Conservation (phyloP, 768 basidiomycete genomes). For the Lactarius deliciosus region DNA sequence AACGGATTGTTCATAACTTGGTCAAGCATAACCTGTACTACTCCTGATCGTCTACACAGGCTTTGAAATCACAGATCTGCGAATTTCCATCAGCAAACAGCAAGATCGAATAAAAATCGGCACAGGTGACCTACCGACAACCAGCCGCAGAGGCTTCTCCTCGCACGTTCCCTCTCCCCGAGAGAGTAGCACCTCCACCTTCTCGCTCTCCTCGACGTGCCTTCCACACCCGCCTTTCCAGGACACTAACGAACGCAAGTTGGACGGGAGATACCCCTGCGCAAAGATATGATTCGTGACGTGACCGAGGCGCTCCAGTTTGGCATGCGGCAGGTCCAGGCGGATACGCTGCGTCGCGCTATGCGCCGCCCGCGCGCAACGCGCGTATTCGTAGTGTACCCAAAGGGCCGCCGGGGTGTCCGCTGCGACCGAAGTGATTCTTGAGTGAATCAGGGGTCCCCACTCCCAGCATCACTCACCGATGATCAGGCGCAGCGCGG, state of each 20-base stretch:
- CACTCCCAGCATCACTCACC: conserved; percentile 35
- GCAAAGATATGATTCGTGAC: conserved; percentile 50
- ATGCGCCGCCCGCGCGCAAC: conserved; percentile 34
- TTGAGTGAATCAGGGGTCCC: not conserved
- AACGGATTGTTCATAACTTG: no score
- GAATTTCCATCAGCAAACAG: not conserved
- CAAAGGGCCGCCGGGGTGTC: conserved; percentile 44
- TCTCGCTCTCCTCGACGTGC: conserved; percentile 34
- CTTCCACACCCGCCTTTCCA: conserved; percentile 44
- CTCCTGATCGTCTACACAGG: not conserved
- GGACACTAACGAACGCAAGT: conserved; percentile 41
- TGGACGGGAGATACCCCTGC: conserved; percentile 40
- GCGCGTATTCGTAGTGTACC: conserved; percentile 46
- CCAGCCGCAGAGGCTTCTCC: conserved; percentile 39
- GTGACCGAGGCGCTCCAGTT: conserved; percentile 45
- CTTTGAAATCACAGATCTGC: not conserved
- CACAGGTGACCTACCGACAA: conserved; percentile 36
- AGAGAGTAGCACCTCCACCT: conserved; percentile 33
- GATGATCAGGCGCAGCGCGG: conserved; percentile 47
- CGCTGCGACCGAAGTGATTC: conserved; percentile 34
- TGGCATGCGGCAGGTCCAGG: conserved; percentile 37
- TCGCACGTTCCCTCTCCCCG: conserved; percentile 39
- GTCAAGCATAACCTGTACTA: not conserved
- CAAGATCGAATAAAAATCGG: not conserved
- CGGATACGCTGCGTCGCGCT: conserved; percentile 45